A percentile compares a stretch with the other conserved stretches of the same genome.
These are phyloP conservation scores for Rosa rugosa DNA, from an alignment of 306 rosid genomes.

Conservation along the genomic window DNA sequence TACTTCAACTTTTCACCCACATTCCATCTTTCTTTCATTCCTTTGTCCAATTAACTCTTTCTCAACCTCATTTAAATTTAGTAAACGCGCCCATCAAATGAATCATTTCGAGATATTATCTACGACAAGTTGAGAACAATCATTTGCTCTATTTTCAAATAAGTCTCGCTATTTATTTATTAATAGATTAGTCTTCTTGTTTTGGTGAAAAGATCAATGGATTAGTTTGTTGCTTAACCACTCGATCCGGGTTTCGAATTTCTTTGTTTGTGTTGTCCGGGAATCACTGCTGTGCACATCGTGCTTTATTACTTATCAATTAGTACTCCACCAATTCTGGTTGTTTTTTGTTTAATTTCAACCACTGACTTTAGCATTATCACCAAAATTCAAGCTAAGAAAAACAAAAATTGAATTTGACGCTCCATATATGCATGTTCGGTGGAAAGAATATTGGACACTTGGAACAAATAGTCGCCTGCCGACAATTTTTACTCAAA, in stretches of 20 bases:
- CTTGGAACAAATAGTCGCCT: background rate
- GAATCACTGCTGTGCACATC: too few relatives aligned
- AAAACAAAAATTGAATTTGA: background rate
- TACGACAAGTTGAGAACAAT: background rate
- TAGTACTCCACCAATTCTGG: background rate
- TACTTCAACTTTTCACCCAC: too few relatives aligned
- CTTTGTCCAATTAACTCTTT: too few relatives aligned
- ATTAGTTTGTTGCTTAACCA: background rate
- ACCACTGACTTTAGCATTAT: constrained; percentile 2
- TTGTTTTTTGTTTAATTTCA: background rate
- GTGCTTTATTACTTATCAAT: background rate
- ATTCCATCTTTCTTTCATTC: too few relatives aligned
- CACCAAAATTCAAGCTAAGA: background rate
- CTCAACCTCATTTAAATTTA: background rate
- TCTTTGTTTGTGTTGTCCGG: background rate
- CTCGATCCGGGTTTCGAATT: background rate
- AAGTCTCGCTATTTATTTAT: too few relatives aligned
- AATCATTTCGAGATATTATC: background rate
- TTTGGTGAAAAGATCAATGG: background rate
- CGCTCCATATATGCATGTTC: background rate
- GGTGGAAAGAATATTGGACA: background rate
- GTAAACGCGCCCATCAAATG: background rate
- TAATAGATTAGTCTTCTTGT: background rate
- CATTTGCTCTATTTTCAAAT: too few relatives aligned
- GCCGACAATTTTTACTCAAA: background rate